phyloP scores from a whole-genome alignment of 164 flowering plant species.

The Chimonanthus salicifolius region DNA sequence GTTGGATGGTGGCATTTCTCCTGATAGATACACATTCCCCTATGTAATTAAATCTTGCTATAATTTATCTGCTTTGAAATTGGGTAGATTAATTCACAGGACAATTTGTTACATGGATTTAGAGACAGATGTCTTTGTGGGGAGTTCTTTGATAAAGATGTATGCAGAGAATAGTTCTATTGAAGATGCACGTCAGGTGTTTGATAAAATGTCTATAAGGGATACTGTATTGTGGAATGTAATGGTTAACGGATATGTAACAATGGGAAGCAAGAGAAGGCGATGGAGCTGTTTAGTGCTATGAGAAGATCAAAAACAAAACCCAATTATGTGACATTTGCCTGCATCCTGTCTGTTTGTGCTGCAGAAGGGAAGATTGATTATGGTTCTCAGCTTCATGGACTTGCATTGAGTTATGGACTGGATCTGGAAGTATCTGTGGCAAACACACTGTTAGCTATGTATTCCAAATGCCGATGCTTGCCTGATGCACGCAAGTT shows the following conservation, averaged over 20 bases:
- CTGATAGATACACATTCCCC: constrained; percentile 80
- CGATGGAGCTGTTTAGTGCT: constrained; percentile 32
- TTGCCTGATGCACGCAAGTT: constrained; percentile 47
- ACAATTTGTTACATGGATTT: constrained; percentile 36
- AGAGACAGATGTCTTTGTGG: constrained; percentile 58
- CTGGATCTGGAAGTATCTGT: constrained; percentile 50
- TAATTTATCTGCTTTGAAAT: constrained; percentile 37
- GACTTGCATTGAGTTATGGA: constrained; percentile 42
- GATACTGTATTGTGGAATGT: constrained; percentile 83
- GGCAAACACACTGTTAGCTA: constrained; percentile 54
- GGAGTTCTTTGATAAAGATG: constrained; percentile 68
- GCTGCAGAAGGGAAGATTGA: constrained; percentile 30
- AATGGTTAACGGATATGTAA: constrained; percentile 64
- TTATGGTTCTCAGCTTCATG: constrained; percentile 60
- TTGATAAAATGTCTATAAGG: constrained; percentile 49
- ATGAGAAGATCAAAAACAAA: constrained; percentile 42
- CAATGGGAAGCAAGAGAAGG: constrained; percentile 31
- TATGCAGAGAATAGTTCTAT: constrained; percentile 52
- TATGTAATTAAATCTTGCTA: constrained; percentile 69
- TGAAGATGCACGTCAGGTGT: constrained; percentile 48
- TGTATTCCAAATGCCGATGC: constrained; percentile 63
- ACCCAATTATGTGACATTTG: constrained; percentile 60
- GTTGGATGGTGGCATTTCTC: constrained; percentile 49
- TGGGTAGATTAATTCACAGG: constrained; percentile 46
- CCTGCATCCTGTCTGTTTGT: constrained; percentile 50